Percentiles rank a stretch among this genome's conserved stretches.
phyloP scores from a whole-genome alignment of 2,329 filamentous ascomycete species.

The Rhinocladiella mackenziei region DNA sequence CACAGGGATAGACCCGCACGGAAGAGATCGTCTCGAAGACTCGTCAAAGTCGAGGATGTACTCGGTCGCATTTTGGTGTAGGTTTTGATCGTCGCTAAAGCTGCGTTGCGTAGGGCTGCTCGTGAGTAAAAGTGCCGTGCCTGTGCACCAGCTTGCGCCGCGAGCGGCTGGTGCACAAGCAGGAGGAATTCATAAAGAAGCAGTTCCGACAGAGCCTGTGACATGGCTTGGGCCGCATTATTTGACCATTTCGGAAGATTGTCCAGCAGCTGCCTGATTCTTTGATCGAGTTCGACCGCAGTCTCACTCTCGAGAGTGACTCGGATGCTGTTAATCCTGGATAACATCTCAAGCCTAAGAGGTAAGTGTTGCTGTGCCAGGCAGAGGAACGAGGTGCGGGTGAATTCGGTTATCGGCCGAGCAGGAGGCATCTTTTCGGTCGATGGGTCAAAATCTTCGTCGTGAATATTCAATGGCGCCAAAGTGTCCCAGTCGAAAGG shows the following conservation, averaged over 20 bases:
- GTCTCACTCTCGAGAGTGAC: constrained; percentile 29
- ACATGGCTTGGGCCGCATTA: constrained; percentile 13
- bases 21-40: constrained; percentile 19
- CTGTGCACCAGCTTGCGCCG: constrained; percentile 25
- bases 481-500: constrained; percentile 47
- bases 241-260: constrained; percentile 29
- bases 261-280: constrained; percentile 28
- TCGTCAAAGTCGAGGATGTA: constrained; percentile 10
- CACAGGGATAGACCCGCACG: constrained; percentile 18
- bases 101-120: constrained; percentile 28
- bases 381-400: constrained; percentile 31
- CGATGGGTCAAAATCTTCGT: constrained; percentile 28
- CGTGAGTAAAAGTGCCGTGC: constrained; percentile 31
- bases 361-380: constrained; percentile 29
- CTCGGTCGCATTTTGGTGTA: constrained; percentile 16
- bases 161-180: constrained; percentile 33
- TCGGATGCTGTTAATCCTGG: constrained; percentile 32
- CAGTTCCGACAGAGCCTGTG: constrained; percentile 29
- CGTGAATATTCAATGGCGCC: constrained; percentile 39
- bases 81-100: constrained; percentile 18
- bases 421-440: constrained; percentile 23
- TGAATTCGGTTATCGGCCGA: constrained; percentile 28
- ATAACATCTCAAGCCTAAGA: constrained; percentile 31
- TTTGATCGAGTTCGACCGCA: constrained; percentile 31
- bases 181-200: constrained; percentile 34